Base-by-base conservation (phyloP, 1,139 yeast genomes). In the Suhomyces coccinellae region DNA sequence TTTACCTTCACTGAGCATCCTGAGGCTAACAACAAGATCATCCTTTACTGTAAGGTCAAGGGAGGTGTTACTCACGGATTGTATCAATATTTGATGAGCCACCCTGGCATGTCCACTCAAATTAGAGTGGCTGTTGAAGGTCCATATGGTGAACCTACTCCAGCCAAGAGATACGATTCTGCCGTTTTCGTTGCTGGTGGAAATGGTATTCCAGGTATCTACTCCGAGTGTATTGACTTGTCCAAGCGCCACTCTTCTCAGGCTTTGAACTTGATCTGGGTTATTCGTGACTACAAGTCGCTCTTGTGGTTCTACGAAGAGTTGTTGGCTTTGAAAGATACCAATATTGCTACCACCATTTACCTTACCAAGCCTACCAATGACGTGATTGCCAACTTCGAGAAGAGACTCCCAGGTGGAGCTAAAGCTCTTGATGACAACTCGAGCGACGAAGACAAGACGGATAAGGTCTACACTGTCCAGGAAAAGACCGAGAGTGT, bases 301-400 rank as follows among this genome's bases (percentile, higher is more conserved):
- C 56, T 81, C 31, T 54, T 58, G 12, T 80, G 83, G 82, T 80
- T 81, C 58, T 62, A 63, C 41, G 69, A 73, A 27, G 85, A 83
- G 52, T 61, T 83, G 20, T 45, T 59, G 22, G 56, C 61, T 6
- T 57, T 80, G 45, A 57, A 57, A 40, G 50, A 58, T 24, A 56
- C 71, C 0, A 54, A 53, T 3, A 65, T 75, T 36, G 68, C 64
- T 31, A 67, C 61, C 4, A 63, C 65, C 3, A 59, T 82, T 1
- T 77, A 68, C 48, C 60, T 81, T n/a, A 76, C 83, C 12, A 58
- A 69, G 45, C 78, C 78, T 2, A 43, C 52, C 14, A 27, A 38
- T 13, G 50, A 50, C 0, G 33, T 38, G 6, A 41, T 56, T 5
- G 61, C 57, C 3, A 69, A 64, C 17, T 61, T 63, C 40, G 49